A percentile compares a stretch with the other conserved stretches of the same genome.
These are phyloP conservation scores for Turnera subulata DNA, from an alignment of 345 rosid genomes.

Conservation along the genomic window DNA sequence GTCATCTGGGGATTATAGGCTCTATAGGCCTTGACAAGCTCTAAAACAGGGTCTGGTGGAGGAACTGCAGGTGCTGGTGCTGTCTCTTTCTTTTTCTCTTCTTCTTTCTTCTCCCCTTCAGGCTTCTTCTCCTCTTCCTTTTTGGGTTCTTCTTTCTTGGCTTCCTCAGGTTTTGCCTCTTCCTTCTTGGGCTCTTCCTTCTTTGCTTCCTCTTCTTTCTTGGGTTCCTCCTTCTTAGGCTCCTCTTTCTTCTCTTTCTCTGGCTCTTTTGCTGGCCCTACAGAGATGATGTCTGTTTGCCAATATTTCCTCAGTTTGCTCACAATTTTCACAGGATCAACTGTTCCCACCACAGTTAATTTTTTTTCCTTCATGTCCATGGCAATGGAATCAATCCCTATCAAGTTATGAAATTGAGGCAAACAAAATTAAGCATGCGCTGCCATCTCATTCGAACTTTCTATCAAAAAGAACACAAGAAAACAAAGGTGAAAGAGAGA, in stretches of 20 bases:
- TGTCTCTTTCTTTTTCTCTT: slow-evolving; percentile 23
- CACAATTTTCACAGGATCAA: slow-evolving; percentile 64
- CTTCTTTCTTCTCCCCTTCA: slow-evolving; percentile 29
- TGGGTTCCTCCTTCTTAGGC: slow-evolving; percentile 60
- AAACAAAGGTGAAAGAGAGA: neutral
- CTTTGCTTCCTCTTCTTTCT: slow-evolving; percentile 56
- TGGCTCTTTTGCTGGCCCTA: slow-evolving; percentile 86
- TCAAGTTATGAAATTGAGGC: neutral
- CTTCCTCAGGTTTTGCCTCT: slow-evolving; percentile 33
- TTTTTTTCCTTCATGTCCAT: slow-evolving; percentile 81
- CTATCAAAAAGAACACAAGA: neutral
- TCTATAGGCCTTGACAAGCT: slow-evolving; percentile 78
- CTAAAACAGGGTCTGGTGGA: slow-evolving; percentile 55
- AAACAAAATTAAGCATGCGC: neutral
- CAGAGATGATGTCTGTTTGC: slow-evolving; percentile 58
- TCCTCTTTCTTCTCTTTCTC: slow-evolving; percentile 73
- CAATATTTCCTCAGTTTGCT: slow-evolving; percentile 80
- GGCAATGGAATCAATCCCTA: slow-evolving; percentile 80
- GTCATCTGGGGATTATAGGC: slow-evolving; percentile 78
- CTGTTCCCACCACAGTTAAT: slow-evolving; percentile 67
- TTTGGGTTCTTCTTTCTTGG: slow-evolving; percentile 34
- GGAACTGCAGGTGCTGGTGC: slow-evolving; percentile 18
- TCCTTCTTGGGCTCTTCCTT: slow-evolving; percentile 50
- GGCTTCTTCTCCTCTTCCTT: slow-evolving; percentile 14
- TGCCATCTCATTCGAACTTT: neutral